Conservation (phyloP, 2,329 filamentous ascomycete species). For the Ceratocystis variospora region DNA sequence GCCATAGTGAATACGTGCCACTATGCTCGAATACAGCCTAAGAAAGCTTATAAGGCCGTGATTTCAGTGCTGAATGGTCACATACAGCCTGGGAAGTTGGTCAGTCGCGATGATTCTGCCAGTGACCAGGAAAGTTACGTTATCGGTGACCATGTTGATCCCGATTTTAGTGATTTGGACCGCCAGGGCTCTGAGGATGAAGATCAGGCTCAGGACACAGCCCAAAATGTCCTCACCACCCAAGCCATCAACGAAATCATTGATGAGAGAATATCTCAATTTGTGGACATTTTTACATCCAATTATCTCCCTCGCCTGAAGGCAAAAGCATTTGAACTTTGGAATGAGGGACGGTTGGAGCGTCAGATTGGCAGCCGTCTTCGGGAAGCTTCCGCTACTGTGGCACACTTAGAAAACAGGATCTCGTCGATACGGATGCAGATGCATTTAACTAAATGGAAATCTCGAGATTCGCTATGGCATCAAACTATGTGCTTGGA, state of each 20-base stretch:
- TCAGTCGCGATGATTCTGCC: constrained; percentile 17
- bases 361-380: constrained; percentile 28
- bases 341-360: constrained; percentile 10
- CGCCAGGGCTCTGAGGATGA: constrained; percentile 32
- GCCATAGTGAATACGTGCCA: constrained; percentile 21
- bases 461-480: constrained; percentile 37
- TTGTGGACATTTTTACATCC: constrained; percentile 11
- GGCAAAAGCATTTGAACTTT: constrained; percentile 15
- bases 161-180: constrained; percentile 25
- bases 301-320: constrained; percentile 14
- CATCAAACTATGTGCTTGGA: constrained; percentile 48
- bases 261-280: constrained; percentile 12
- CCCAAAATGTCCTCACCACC: neutral
- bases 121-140: constrained; percentile 17
- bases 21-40: constrained; percentile 32
- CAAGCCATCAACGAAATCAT: constrained; percentile 16
- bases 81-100: constrained; percentile 19
- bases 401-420: constrained; percentile 35
- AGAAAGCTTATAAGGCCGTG: constrained; percentile 32
- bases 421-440: constrained; percentile 42
- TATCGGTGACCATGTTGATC: constrained; percentile 10
- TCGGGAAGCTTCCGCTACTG: constrained; percentile 29
- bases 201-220: constrained; percentile 21
- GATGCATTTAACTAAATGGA: constrained; percentile 41
- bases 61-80: constrained; percentile 28